phyloP scores from a whole-genome alignment of 306 rosid species.

The Gynostemma pentaphyllum region DNA sequence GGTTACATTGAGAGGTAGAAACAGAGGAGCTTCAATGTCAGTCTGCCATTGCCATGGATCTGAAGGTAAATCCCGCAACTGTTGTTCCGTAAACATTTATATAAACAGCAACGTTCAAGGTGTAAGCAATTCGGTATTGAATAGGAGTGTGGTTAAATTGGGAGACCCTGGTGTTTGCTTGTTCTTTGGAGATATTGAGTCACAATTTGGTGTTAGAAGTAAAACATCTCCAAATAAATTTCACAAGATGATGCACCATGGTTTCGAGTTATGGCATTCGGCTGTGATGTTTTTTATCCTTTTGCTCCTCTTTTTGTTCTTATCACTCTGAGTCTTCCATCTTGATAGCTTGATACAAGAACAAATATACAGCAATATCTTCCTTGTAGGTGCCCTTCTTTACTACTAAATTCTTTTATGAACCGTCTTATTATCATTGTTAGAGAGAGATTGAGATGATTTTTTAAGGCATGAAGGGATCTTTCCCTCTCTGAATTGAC shows the following conservation, averaged over 20 bases:
- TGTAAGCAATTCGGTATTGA: constrained; percentile 23
- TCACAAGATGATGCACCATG: not conserved
- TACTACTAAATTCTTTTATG: too few species aligned
- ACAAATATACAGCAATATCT: too few species aligned
- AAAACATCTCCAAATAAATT: not conserved
- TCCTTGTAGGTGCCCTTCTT: too few species aligned
- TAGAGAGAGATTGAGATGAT: too few species aligned
- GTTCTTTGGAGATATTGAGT: constrained; percentile 16
- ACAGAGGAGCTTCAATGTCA: constrained; percentile 33
- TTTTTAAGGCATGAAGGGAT: too few species aligned
- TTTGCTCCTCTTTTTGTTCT: not conserved
- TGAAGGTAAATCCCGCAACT: constrained; percentile 9
- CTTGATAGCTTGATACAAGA: too few species aligned
- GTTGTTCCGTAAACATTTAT: constrained; percentile 37
- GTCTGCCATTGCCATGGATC: not conserved
- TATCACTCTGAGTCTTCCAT: not conserved
- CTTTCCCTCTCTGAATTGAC: too few species aligned
- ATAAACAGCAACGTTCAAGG: constrained; percentile 43
- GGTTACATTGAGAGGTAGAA: constrained; percentile 19
- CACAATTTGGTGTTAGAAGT: too few species aligned
- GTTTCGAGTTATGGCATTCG: not conserved
- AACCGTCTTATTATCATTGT: too few species aligned
- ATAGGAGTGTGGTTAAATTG: constrained; percentile 25
- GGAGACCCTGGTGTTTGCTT: constrained; percentile 39
- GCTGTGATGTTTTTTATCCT: not conserved